phyloP scores from a whole-genome alignment of 306 rosid genomes.

The Cercis canadensis region DNA sequence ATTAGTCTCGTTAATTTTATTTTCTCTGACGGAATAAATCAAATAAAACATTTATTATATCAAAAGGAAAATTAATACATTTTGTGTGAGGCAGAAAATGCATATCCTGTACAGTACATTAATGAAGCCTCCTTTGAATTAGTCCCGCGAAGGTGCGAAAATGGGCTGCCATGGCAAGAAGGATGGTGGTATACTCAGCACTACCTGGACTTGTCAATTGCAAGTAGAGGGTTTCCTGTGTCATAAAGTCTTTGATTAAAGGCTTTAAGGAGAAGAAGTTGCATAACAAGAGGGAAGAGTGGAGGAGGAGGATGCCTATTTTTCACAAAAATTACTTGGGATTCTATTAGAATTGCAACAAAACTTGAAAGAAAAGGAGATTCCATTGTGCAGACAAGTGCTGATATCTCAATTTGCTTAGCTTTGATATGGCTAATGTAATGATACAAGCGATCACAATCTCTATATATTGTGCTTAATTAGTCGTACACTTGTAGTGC shows the following conservation, averaged over 20 bases:
- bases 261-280: slow-evolving; percentile 14
- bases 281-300: slow-evolving; percentile 18
- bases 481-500: too few species aligned
- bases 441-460: too few species aligned
- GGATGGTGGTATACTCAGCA: neutral
- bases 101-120: too few species aligned
- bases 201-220: neutral
- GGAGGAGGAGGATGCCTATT: slow-evolving; percentile 22
- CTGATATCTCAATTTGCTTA: neutral
- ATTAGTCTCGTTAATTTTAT: too few species aligned
- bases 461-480: too few species aligned
- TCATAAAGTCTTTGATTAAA: neutral
- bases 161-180: neutral
- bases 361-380: slow-evolving; percentile 6
- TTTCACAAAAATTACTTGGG: slow-evolving; percentile 18
- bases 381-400: slow-evolving; percentile 5
- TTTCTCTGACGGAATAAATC: too few species aligned
- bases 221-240: neutral
- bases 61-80: too few species aligned
- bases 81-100: too few species aligned
- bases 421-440: too few species aligned
- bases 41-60: too few species aligned
- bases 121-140: too few species aligned
- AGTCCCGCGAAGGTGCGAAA: neutral
- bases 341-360: slow-evolving; percentile 15